phyloP scores from a whole-genome alignment of 768 basidiomycete genomes.

The Serendipita sp. region DNA sequence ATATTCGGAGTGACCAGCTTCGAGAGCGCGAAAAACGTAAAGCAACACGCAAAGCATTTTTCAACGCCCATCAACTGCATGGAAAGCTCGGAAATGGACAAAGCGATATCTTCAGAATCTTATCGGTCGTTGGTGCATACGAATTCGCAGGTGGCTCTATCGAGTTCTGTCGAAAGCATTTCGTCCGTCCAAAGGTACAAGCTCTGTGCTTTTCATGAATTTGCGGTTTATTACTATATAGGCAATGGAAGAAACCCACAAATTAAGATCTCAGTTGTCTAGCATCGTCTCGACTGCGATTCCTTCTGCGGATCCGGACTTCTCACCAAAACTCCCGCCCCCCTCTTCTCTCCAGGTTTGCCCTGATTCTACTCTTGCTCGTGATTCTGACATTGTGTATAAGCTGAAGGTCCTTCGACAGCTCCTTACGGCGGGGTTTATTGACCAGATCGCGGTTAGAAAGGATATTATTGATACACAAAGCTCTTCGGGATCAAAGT shows the following conservation, averaged over 20 bases:
- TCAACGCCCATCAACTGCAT: constrained; percentile 67
- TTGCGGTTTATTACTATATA: constrained; percentile 17
- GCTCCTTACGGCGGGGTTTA: constrained; percentile 73
- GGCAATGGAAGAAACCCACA: constrained; percentile 99
- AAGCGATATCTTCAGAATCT: constrained; percentile 74
- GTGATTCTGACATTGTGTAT: not conserved
- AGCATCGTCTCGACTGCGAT: constrained; percentile 72
- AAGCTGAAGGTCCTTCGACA: constrained; percentile 85
- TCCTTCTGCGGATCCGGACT: constrained; percentile 41
- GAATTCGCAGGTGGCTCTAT: constrained; percentile 75
- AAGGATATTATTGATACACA: constrained; percentile 60
- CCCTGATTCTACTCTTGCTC: not conserved
- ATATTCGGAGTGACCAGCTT: constrained; percentile 31
- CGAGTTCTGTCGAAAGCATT: constrained; percentile 75
- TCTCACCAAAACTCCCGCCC: constrained; percentile 50
- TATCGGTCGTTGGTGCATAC: constrained; percentile 94
- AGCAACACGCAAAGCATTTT: constrained; percentile 58
- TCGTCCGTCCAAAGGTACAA: constrained; percentile 71
- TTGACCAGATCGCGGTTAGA: constrained; percentile 87
- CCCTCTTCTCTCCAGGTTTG: constrained; percentile 64
- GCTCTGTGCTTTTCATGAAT: not conserved
- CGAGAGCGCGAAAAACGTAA: constrained; percentile 43
- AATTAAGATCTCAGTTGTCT: constrained; percentile 76
- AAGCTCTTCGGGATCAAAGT: constrained; percentile 45
- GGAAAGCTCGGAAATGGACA: constrained; percentile 58